These are phyloP conservation scores for Eragrostis nindensis DNA, from an alignment of 176 grass and related monocot species.

Conservation along the genomic window DNA sequence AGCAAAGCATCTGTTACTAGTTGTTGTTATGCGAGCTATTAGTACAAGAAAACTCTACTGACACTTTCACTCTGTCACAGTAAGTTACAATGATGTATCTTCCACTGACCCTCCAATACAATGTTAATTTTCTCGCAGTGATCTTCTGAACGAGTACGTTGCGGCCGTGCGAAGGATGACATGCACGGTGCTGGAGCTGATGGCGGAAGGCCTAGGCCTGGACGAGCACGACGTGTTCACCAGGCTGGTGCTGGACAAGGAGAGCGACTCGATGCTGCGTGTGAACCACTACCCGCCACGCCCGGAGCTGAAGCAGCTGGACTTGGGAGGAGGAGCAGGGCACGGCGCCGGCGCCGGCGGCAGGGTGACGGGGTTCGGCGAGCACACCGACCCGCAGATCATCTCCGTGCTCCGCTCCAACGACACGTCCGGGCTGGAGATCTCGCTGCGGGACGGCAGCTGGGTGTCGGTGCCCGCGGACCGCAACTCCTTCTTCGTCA, in stretches of 20 bases:
- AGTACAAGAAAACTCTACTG: too few species aligned
- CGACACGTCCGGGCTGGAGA: constrained; percentile 59
- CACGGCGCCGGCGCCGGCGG: too few species aligned
- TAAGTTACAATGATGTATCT: neutral
- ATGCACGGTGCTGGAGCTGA: constrained; percentile 61
- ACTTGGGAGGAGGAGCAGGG: neutral
- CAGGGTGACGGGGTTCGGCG: constrained; percentile 71
- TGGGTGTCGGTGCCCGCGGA: constrained; percentile 75
- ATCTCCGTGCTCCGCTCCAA: constrained; percentile 86
- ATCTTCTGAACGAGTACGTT: constrained; percentile 61
- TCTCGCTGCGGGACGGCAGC: constrained; percentile 59
- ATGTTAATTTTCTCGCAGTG: constrained; percentile 5
- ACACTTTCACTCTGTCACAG: too few species aligned
- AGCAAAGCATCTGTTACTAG: neutral
- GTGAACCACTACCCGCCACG: constrained; percentile 82
- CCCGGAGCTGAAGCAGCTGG: constrained; percentile 21
- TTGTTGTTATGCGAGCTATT: too few species aligned
- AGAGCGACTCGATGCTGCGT: constrained; percentile 68
- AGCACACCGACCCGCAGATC: constrained; percentile 93
- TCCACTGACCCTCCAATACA: neutral
- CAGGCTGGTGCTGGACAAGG: constrained; percentile 46
- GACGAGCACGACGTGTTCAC: constrained; percentile 29
- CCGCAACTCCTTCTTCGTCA: constrained; percentile 68
- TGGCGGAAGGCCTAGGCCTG: constrained; percentile 63
- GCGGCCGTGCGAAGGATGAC: constrained; percentile 53